These are phyloP conservation scores for Endocalyx cinctus DNA, from an alignment of 2,329 filamentous ascomycete species.

Conservation along the genomic window DNA sequence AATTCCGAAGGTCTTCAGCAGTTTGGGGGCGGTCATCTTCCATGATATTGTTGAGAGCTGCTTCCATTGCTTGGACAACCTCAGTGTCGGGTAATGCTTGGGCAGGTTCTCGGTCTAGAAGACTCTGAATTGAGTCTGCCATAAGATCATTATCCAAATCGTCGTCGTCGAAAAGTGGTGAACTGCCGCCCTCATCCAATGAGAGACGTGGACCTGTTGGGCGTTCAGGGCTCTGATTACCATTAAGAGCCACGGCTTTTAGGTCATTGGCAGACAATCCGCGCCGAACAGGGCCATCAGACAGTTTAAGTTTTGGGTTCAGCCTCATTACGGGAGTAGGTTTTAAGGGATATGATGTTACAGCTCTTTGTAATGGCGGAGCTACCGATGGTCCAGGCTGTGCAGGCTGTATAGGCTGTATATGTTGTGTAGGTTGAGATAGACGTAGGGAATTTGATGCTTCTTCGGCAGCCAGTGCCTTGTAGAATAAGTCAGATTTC, in stretches of 20 bases:
- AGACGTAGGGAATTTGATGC: no score
- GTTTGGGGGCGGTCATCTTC: slow-evolving; percentile 66
- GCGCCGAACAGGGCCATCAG: slow-evolving; percentile 29
- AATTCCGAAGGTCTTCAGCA: slow-evolving; percentile 60
- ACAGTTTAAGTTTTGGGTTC: slow-evolving; percentile 31
- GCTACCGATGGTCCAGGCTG: slow-evolving; percentile 19
- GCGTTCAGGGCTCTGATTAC: slow-evolving; percentile 32
- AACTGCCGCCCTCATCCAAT: slow-evolving; percentile 58
- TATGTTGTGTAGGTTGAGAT: no score
- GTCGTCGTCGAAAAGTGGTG: slow-evolving; percentile 76
- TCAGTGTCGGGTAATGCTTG: slow-evolving; percentile 63
- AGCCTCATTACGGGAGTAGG: slow-evolving; percentile 40
- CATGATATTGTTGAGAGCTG: slow-evolving; percentile 88
- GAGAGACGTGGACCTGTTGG: slow-evolving; percentile 55
- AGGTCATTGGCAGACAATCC: slow-evolving; percentile 47
- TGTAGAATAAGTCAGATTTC: slow-evolving; percentile 91
- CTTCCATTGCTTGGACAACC: slow-evolving; percentile 89
- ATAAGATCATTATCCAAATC: slow-evolving; percentile 68
- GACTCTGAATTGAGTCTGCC: slow-evolving; percentile 68
- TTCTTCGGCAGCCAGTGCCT: slow-evolving; percentile 88
- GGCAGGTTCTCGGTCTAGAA: slow-evolving; percentile 68
- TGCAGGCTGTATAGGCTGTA: slow-evolving; percentile 12
- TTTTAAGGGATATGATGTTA: slow-evolving; percentile 38
- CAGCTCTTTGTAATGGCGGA: slow-evolving; percentile 24
- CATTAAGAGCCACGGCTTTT: slow-evolving; percentile 31